Percentiles rank a stretch among this genome's conserved stretches.
Conservation (phyloP, 1,284 basidiomycete genomes). For the Irpex lacteus region DNA sequence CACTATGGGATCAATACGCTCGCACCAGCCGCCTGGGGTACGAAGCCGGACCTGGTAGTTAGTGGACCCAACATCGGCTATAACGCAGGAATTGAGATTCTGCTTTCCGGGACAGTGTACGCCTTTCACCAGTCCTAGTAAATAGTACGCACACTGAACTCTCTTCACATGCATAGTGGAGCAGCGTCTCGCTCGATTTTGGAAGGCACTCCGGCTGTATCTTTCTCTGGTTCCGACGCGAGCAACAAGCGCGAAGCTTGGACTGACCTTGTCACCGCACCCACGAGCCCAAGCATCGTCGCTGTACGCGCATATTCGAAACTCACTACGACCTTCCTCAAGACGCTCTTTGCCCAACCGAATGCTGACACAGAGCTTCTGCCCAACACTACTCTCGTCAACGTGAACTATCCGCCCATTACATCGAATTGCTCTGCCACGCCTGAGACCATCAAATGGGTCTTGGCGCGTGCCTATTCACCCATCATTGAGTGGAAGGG, state of each 20-base stretch:
- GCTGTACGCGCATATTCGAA: conserved; percentile 40
- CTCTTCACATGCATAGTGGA: conserved; percentile 31
- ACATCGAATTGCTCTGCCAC: conserved; percentile 32
- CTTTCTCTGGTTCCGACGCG: conserved; percentile 41
- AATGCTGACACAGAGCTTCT: conserved; percentile 33
- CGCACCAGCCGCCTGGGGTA: conserved; percentile 40
- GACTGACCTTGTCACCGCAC: not conserved
- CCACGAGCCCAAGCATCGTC: not conserved
- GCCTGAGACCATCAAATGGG: conserved; percentile 37
- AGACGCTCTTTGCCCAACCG: conserved; percentile 31
- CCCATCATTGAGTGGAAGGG: conserved; percentile 21
- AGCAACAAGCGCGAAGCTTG: conserved; percentile 7
- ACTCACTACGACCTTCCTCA: conserved; percentile 35
- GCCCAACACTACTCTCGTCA: conserved; percentile 39
- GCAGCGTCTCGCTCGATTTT: conserved; percentile 44
- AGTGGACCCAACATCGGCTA: conserved; percentile 51
- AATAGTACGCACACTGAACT: not conserved
- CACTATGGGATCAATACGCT: conserved; percentile 45
- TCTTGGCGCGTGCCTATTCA: conserved; percentile 41
- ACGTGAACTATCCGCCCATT: conserved; percentile 49
- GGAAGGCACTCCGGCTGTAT: conserved; percentile 46
- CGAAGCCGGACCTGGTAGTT: conserved; percentile 47
- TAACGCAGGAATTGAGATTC: conserved; percentile 23
- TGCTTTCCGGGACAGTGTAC: conserved; percentile 47
- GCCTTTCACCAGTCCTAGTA: not conserved